These are phyloP conservation scores for Psidium friedrichsthalianum DNA, from an alignment of 345 rosid genomes.

Conservation along the genomic window DNA sequence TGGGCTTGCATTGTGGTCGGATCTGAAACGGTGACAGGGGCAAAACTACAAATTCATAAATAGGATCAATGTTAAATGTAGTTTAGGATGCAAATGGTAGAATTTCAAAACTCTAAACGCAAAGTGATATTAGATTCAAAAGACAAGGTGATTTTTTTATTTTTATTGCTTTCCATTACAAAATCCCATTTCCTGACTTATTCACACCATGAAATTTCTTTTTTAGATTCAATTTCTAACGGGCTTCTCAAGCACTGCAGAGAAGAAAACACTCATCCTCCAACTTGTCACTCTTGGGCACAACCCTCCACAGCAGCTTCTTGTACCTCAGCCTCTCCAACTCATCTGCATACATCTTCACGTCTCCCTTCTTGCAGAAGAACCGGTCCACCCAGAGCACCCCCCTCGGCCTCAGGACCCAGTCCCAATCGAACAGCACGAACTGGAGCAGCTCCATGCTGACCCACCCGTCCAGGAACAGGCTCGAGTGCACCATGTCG, in stretches of 20 bases:
- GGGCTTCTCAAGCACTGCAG: conserved; percentile 52
- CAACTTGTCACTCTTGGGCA: conserved; percentile 33
- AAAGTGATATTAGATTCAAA: background rate
- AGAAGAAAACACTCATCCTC: conserved; percentile 37
- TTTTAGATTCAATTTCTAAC: no score
- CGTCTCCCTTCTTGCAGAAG: conserved; percentile 32
- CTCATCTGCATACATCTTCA: conserved; percentile 28
- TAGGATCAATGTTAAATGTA: background rate
- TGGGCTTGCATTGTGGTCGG: no score
- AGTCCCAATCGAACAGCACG: conserved; percentile 38
- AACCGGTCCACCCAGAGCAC: conserved; percentile 47
- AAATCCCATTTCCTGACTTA: background rate
- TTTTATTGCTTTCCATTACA: background rate
- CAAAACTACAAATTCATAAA: background rate
- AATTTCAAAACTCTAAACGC: background rate
- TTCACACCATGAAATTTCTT: background rate
- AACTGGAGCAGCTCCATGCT: conserved; percentile 31
- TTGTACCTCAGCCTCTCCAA: conserved; percentile 30
- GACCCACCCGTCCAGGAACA: conserved; percentile 49
- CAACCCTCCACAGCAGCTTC: conserved; percentile 33
- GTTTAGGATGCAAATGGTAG: background rate
- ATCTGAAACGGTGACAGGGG: no score
- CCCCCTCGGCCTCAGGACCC: conserved; percentile 33
- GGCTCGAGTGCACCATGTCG: conserved; percentile 36
- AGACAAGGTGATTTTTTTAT: background rate